A percentile compares a stretch with the other conserved stretches of the same genome.
phyloP scores from a whole-genome alignment of 495 filamentous ascomycete species.

The Rostrohypoxylon terebratum region DNA sequence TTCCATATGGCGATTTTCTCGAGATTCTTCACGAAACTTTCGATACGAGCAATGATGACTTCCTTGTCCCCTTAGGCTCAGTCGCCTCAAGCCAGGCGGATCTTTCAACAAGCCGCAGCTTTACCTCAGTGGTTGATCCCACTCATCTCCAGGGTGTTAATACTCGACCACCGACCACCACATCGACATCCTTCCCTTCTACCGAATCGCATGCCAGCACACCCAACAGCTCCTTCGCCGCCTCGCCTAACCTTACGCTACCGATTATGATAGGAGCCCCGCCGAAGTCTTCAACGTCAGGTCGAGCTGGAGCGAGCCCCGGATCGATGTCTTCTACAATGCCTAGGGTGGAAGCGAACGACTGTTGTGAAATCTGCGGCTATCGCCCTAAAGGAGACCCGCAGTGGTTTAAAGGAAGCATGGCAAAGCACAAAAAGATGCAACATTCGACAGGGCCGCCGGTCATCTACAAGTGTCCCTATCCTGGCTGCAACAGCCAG shows the following conservation, averaged over 20 bases:
- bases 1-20: conserved; percentile 36
- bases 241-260: conserved; percentile 27
- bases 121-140: conserved; percentile 18
- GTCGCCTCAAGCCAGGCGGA: conserved; percentile 24
- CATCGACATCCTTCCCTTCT: conserved; percentile 28
- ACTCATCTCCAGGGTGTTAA: conserved; percentile 22
- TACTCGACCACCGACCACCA: conserved; percentile 11
- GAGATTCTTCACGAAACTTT: conserved; percentile 31
- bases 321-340: conserved; percentile 32
- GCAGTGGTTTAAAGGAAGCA: conserved; percentile 66
- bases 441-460: conserved; percentile 59
- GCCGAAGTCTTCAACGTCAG: conserved; percentile 34
- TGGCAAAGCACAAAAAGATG: conserved; percentile 65
- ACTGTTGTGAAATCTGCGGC: conserved; percentile 60
- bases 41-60: conserved; percentile 6
- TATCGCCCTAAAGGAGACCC: conserved; percentile 64
- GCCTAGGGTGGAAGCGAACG: conserved; percentile 54
- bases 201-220: conserved; percentile 40
- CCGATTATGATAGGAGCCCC: conserved; percentile 18
- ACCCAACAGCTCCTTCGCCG: conserved; percentile 33
- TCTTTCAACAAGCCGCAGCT: conserved; percentile 7
- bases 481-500: conserved; percentile 59
- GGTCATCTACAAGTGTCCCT: conserved; percentile 61
- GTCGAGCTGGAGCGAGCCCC: conserved; percentile 14
- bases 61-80: conserved; percentile 8